Evolutionary conservation across 305 asterid genomes (phyloP).

Genomic region (Ilex paraguariensis): DNA sequence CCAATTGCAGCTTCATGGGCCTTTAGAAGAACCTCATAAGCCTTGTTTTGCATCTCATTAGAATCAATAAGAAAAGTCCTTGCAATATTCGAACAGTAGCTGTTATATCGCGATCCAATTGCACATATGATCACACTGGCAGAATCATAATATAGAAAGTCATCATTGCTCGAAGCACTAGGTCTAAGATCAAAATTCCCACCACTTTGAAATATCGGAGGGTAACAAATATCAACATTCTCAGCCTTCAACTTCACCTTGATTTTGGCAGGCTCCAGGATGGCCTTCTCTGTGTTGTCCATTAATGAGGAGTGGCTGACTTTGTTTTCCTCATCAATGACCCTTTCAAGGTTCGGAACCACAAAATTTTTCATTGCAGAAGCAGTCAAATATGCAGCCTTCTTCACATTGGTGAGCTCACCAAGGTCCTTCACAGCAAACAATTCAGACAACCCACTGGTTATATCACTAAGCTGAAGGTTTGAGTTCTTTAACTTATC

Average conservation of each 20-base stretch:
- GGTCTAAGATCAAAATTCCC: constrained; percentile 68
- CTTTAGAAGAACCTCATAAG: constrained; percentile 65
- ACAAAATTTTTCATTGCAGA: constrained; percentile 61
- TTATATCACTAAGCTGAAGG: constrained; percentile 43
- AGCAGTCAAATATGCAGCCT: constrained; percentile 67
- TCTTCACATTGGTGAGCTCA: constrained; percentile 52
- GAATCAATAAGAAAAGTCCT: constrained; percentile 68
- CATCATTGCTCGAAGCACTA: constrained; percentile 65
- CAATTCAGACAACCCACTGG: constrained; percentile 58
- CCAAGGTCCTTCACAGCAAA: constrained; percentile 30
- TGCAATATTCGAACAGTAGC: constrained; percentile 76
- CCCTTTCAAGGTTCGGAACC: constrained; percentile 58
- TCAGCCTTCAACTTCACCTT: constrained; percentile 69
- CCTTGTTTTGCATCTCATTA: constrained; percentile 43
- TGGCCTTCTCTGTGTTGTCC: constrained; percentile 73
- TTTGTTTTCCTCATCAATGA: constrained; percentile 63
- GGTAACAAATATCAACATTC: constrained; percentile 74
- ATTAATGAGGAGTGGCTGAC: constrained; percentile 53
- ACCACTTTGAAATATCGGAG: constrained; percentile 27
- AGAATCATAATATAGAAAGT: constrained; percentile 49
- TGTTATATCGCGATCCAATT: constrained; percentile 68
- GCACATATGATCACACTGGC: constrained; percentile 66
- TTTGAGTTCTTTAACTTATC: constrained; percentile 44
- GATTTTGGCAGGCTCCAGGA: constrained; percentile 51
- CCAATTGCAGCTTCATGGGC: constrained; percentile 72